Conservation (phyloP, 192 early-diverging fungal genomes). For the Pilobolus umbonatus region DNA sequence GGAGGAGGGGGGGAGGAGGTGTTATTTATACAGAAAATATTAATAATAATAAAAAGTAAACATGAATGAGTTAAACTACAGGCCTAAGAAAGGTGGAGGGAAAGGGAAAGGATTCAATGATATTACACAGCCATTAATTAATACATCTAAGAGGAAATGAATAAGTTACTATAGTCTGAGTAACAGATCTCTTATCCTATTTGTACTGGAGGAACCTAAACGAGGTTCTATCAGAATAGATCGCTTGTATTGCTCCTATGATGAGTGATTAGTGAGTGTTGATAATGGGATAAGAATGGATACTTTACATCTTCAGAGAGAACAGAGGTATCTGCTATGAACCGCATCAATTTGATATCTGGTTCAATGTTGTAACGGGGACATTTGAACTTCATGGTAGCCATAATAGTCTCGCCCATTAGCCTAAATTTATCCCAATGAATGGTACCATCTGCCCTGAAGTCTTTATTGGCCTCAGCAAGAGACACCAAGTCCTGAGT, state of each 20-base stretch:
- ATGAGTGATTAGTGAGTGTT: not conserved
- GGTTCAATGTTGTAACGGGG: constrained; percentile 19
- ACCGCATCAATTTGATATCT: constrained; percentile 16
- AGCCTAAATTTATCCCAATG: constrained; percentile 71
- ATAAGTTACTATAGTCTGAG: constrained; percentile 2
- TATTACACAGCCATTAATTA: not conserved
- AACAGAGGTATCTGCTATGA: constrained; percentile 23
- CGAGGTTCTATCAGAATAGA: constrained; percentile 12
- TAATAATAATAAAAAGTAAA: not conserved
- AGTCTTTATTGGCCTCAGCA: constrained; percentile 66
- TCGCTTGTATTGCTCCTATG: constrained; percentile 16
- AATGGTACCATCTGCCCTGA: constrained; percentile 55
- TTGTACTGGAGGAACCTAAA: constrained; percentile 10
- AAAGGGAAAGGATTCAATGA: too few relatives aligned
- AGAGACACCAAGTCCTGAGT: constrained; percentile 67
- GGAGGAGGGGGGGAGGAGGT: not conserved
- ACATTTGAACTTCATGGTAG: constrained; percentile 21
- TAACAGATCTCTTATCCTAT: constrained; percentile 17
- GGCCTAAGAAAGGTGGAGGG: not conserved
- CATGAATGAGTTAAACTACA: not conserved
- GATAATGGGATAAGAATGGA: not conserved
- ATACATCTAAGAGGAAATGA: not conserved
- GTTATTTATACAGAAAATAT: not conserved
- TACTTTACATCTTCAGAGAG: constrained; percentile 26
- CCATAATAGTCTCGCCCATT: constrained; percentile 40